These are phyloP conservation scores for Selenicereus undatus DNA, from an alignment of 148 eudicot genomes.

Conservation along the genomic window DNA sequence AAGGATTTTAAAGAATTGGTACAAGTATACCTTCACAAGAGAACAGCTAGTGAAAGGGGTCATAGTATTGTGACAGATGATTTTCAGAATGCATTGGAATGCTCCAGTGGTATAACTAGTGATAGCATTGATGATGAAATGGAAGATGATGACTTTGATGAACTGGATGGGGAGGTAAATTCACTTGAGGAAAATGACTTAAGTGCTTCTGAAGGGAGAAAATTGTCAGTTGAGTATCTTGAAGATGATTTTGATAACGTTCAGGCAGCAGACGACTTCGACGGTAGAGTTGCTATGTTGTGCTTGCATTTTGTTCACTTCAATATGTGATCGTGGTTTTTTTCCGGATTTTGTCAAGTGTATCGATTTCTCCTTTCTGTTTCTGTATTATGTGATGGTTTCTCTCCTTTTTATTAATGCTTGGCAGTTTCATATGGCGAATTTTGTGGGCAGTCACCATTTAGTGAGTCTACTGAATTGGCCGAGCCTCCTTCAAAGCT, in stretches of 20 bases:
- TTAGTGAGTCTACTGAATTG: constrained; percentile 23
- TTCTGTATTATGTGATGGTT: background rate
- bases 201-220: constrained; percentile 34
- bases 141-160: constrained; percentile 31
- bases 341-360: background rate
- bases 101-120: constrained; percentile 32
- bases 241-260: constrained; percentile 81
- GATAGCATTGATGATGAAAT: constrained; percentile 24
- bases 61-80: constrained; percentile 22
- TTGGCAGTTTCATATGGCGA: constrained; percentile 82
- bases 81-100: constrained; percentile 31
- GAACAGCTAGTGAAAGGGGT: constrained; percentile 22
- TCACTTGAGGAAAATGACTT: constrained; percentile 23
- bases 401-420: background rate
- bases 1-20: constrained; percentile 67
- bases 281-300: constrained; percentile 43
- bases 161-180: constrained; percentile 33
- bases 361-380: background rate
- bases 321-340: background rate
- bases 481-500: constrained; percentile 20
- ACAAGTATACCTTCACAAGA: constrained; percentile 43
- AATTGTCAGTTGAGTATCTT: constrained; percentile 68
- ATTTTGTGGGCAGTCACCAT: constrained; percentile 48
- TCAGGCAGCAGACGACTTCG: constrained; percentile 66
- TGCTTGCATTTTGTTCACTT: background rate